phyloP scores from a whole-genome alignment of 148 eudicot genomes.

The Spergularia marina region DNA sequence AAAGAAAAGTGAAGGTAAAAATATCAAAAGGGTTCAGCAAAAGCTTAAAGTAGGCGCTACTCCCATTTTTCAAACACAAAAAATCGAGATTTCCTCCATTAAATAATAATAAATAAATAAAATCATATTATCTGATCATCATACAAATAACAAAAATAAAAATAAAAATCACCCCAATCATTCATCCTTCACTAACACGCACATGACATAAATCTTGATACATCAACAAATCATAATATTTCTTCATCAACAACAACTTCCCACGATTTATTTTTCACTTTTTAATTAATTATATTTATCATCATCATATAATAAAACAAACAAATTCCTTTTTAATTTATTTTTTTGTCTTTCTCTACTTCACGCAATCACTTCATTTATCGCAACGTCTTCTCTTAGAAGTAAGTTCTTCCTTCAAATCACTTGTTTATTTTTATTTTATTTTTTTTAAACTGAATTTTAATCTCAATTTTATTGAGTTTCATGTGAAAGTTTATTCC shows the following conservation, averaged over 20 bases:
- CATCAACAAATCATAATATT: not conserved
- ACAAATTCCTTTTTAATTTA: not conserved
- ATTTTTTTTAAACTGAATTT: not conserved
- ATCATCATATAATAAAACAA: not conserved
- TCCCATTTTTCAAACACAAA: not conserved
- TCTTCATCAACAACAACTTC: not conserved
- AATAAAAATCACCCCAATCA: not conserved
- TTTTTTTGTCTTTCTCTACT: constrained; percentile 15
- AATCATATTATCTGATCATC: not conserved
- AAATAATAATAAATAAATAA: too few relatives aligned
- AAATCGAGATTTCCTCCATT: not conserved
- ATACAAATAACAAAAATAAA: not conserved
- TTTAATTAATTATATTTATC: not conserved
- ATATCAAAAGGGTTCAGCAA: too few relatives aligned
- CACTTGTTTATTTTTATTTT: not conserved
- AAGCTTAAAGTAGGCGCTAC: too few relatives aligned
- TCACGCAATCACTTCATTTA: constrained; percentile 29
- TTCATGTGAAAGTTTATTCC: not conserved
- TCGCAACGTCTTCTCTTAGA: constrained; percentile 19
- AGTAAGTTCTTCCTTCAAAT: not conserved
- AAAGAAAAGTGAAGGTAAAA: too few relatives aligned
- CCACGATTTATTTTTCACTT: not conserved
- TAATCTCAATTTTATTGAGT: not conserved
- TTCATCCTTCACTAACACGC: not conserved
- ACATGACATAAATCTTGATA: not conserved